Percentiles rank a stretch among this genome's conserved stretches.
These are phyloP conservation scores for Monoraphidium neglectum DNA, from an alignment of 139 green algal species.

Conservation along the genomic window DNA sequence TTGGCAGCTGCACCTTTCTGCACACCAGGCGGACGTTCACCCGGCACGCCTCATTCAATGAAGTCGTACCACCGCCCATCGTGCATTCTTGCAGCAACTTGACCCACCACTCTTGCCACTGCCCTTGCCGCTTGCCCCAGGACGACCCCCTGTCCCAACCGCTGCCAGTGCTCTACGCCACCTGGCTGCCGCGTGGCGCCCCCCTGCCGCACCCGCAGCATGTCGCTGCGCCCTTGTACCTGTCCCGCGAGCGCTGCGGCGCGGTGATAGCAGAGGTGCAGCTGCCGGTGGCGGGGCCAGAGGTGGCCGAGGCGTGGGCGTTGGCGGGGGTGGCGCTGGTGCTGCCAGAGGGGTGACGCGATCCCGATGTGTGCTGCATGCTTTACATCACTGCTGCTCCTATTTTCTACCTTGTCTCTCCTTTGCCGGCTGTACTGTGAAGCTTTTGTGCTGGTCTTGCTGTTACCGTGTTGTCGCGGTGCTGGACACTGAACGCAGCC, in stretches of 20 bases:
- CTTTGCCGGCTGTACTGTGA: no score
- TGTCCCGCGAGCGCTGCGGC: slow-evolving; percentile 23
- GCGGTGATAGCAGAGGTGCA: slow-evolving; percentile 56
- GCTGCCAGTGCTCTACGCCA: background rate
- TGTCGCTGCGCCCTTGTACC: slow-evolving; percentile 53
- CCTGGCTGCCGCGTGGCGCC: slow-evolving; percentile 5
- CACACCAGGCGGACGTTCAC: background rate
- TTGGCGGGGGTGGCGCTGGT: slow-evolving; percentile 52
- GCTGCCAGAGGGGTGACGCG: slow-evolving; percentile 25
- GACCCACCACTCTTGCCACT: background rate
- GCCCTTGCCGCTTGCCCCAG: slow-evolving; percentile 53
- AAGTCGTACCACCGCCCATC: background rate
- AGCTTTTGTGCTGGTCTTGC: no score
- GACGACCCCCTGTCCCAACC: slow-evolving; percentile 35
- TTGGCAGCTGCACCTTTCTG: background rate
- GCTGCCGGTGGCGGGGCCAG: slow-evolving; percentile 47
- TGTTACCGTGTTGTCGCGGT: no score
- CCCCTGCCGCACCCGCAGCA: slow-evolving; percentile 5
- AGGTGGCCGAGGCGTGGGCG: slow-evolving; percentile 36
- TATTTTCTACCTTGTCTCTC: no score
- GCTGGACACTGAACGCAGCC: no score
- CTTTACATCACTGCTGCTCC: no score
- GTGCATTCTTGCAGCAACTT: background rate
- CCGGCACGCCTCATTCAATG: background rate
- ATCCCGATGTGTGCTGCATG: no score